Percentiles rank a stretch among this genome's conserved stretches.
These are phyloP conservation scores for Strobilomyces dryophilus DNA, from an alignment of 768 basidiomycete genomes.

Conservation along the genomic window DNA sequence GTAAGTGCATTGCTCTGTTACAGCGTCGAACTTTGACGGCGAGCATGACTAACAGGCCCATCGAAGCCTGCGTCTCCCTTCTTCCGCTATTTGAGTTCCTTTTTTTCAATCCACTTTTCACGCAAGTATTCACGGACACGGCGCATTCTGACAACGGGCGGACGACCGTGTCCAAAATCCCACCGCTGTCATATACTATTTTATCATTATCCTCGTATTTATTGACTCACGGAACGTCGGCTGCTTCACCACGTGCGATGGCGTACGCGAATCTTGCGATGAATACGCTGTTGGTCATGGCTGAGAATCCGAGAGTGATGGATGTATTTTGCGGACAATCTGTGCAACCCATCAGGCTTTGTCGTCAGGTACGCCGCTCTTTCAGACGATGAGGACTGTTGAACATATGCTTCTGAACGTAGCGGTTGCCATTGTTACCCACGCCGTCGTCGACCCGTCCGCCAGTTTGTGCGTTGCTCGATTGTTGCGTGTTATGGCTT, in stretches of 20 bases:
- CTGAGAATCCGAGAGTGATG: slow-evolving; percentile 48
- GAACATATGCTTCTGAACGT: neutral
- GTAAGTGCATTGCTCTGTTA: slow-evolving; percentile 30
- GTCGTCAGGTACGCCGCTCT: slow-evolving; percentile 50
- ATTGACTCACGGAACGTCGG: slow-evolving; percentile 62
- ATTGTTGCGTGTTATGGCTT: slow-evolving; percentile 66
- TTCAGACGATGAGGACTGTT: neutral
- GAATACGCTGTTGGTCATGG: slow-evolving; percentile 47
- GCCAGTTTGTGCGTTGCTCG: slow-evolving; percentile 56
- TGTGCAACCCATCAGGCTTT: slow-evolving; percentile 46
- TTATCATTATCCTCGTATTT: slow-evolving; percentile 62
- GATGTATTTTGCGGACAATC: slow-evolving; percentile 40
- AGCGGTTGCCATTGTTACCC: slow-evolving; percentile 55
- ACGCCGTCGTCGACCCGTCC: slow-evolving; percentile 36
- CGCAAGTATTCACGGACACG: slow-evolving; percentile 41
- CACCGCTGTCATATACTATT: slow-evolving; percentile 44
- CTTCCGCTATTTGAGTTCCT: slow-evolving; percentile 62
- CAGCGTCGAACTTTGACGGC: neutral
- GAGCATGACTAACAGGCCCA: slow-evolving; percentile 44
- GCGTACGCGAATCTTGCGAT: slow-evolving; percentile 60
- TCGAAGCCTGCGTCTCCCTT: slow-evolving; percentile 54
- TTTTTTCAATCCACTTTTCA: slow-evolving; percentile 46
- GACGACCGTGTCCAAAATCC: slow-evolving; percentile 15
- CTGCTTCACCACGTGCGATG: slow-evolving; percentile 51
- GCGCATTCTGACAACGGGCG: slow-evolving; percentile 27